Percentiles rank a stretch among this genome's conserved stretches.
phyloP scores from a whole-genome alignment of 225 moss, liverwort and hornwort genomes.

The Asterella californica region DNA sequence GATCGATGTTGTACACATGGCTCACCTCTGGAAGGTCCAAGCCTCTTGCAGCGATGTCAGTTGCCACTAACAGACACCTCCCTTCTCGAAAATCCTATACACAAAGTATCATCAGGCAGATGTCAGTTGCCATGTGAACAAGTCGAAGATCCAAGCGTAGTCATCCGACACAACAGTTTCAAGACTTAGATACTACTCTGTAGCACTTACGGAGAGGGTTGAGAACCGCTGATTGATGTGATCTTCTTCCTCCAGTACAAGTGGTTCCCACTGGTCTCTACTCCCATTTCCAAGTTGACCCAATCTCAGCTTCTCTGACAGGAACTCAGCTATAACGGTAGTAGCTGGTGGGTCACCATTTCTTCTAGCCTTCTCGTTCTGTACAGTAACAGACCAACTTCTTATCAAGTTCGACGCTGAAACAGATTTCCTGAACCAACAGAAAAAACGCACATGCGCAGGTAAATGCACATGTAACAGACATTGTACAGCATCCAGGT shows the following conservation, averaged over 20 bases:
- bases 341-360: slow-evolving; percentile 64
- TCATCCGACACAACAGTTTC: neutral
- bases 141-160: neutral
- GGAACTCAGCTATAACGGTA: slow-evolving; percentile 57
- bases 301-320: slow-evolving; percentile 53
- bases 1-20: slow-evolving; percentile 87
- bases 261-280: slow-evolving; percentile 58
- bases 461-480: too few species aligned
- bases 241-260: slow-evolving; percentile 84
- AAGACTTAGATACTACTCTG: neutral
- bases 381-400: neutral
- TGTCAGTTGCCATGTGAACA: neutral
- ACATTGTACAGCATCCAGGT: too few species aligned
- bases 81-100: slow-evolving; percentile 86
- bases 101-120: slow-evolving; percentile 9
- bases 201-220: slow-evolving; percentile 57
- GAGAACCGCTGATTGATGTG: slow-evolving; percentile 85
- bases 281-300: slow-evolving; percentile 33
- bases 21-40: slow-evolving; percentile 91
- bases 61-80: slow-evolving; percentile 81
- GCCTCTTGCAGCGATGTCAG: slow-evolving; percentile 86
- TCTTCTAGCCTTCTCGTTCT: slow-evolving; percentile 64
- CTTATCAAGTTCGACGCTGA: neutral
- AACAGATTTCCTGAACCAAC: neutral
- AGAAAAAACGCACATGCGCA: too few species aligned